phyloP scores from a whole-genome alignment of 345 rosid species.

The Moricandia moricandioides region DNA sequence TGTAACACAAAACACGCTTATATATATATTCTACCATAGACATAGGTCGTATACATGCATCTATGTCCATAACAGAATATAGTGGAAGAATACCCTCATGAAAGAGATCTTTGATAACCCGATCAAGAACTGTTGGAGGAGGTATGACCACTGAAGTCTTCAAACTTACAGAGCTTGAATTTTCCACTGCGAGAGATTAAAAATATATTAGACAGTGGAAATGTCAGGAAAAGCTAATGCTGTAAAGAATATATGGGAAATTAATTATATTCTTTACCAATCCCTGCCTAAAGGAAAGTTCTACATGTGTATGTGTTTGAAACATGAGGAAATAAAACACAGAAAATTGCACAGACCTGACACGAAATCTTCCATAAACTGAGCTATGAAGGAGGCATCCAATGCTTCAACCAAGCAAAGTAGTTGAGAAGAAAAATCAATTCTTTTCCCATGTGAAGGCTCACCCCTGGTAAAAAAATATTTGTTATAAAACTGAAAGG shows the following conservation, averaged over 20 bases:
- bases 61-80: constrained; percentile 2
- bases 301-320: constrained; percentile 13
- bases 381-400: constrained; percentile 62
- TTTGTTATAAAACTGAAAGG: constrained; percentile 24
- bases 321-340: constrained; percentile 17
- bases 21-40: constrained; percentile 4
- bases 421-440: constrained; percentile 84
- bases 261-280: background rate
- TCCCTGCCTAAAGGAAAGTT: constrained; percentile 11
- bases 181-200: constrained; percentile 57
- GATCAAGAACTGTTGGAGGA: constrained; percentile 81
- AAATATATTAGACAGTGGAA: background rate
- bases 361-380: constrained; percentile 87
- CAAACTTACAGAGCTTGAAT: constrained; percentile 56
- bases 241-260: background rate
- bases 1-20: constrained; percentile 2
- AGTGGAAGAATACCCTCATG: constrained; percentile 57
- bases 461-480: constrained; percentile 43
- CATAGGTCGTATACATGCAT: constrained; percentile 16
- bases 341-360: constrained; percentile 58
- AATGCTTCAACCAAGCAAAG: constrained; percentile 69
- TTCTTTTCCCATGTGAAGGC: constrained; percentile 50
- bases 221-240: constrained; percentile 15
- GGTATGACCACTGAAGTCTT: constrained; percentile 77
- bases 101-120: constrained; percentile 89